phyloP scores from a whole-genome alignment of 75 land plant species.

The Cunninghamia lanceolata region DNA sequence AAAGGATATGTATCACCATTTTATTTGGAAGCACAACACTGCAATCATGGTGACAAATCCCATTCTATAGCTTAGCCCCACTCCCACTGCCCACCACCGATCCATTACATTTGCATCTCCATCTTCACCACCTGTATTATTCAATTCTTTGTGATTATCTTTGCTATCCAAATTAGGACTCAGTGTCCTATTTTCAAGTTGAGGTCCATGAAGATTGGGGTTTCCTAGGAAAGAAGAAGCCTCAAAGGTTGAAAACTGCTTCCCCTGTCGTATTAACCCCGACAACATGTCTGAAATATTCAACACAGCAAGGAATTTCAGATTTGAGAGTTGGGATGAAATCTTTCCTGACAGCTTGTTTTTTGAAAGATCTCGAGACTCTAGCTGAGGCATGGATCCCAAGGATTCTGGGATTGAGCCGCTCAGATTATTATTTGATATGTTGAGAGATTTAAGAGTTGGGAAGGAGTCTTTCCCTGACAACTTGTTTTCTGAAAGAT shows the following conservation, averaged over 20 bases:
- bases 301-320: constrained; percentile 6
- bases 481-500: neutral
- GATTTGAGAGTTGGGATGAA: constrained; percentile 2
- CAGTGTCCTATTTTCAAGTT: neutral
- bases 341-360: constrained; percentile 16
- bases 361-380: too few species aligned
- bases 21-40: too few species aligned
- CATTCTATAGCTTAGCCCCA: neutral
- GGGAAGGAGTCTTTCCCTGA: constrained; percentile 17
- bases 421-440: constrained; percentile 7
- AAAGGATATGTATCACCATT: neutral
- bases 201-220: constrained; percentile 13
- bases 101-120: too few species aligned
- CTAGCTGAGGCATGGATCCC: neutral
- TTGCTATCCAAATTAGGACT: neutral
- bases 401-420: constrained; percentile 17
- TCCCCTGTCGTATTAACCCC: constrained; percentile 12
- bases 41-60: neutral
- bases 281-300: constrained; percentile 17
- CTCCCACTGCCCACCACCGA: neutral
- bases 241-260: constrained; percentile 14
- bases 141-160: too few species aligned
- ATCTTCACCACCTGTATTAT: too few species aligned
- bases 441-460: neutral
- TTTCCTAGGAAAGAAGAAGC: constrained; percentile 10